Base-by-base conservation (phyloP, 148 eudicot genomes). In the Cornus florida region DNA sequence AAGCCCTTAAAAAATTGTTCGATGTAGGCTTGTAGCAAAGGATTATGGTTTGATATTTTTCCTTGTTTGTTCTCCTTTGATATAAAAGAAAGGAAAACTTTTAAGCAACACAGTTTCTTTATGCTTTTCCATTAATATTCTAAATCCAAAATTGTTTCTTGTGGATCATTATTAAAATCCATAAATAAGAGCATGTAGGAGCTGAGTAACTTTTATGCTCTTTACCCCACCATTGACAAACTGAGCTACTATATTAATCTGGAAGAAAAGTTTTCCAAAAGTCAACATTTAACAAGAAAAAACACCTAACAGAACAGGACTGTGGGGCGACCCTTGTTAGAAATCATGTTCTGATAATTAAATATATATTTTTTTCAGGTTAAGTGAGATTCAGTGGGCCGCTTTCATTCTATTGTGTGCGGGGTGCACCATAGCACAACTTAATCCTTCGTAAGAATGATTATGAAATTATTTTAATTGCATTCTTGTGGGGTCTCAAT, bases 391-490 rank as follows among this genome's bases (percentile, higher is more conserved):
- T 77, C 98, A 96, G 81, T 96, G 99, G 99, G 99, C 99, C 78
- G 99, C 98, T 78, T 96, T 96, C 78, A 85, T 94, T 82, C 84
- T 96, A 74, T 84, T 96, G 74, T 92, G 97, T 82, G 99, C 98
- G 23, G 99, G 99, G 48, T 96, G 99, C 88, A 96, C 99, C 66
- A 96, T 98, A 2, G 99, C 99, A 59, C 99, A 96, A 81, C 98
- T 96, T 72, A 94, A 87, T 76, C 84, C 99, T 73, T 92, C 90
- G 99, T 96, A 87, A 91, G 97, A 80, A 71, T 70, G 16, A 70
- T 75, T 16, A 19, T 23, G 12, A 19, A 13, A 20, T 20, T 78
- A 22, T 60, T 48, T 64, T 66, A 39, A 59, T 69, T 73, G 64
- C 62, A 69, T 33, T 23, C 46, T 65, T 79, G 16, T 33, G 3